Base-by-base conservation (phyloP, 192 early-diverging fungal genomes). In the Umbelopsis sp. region DNA sequence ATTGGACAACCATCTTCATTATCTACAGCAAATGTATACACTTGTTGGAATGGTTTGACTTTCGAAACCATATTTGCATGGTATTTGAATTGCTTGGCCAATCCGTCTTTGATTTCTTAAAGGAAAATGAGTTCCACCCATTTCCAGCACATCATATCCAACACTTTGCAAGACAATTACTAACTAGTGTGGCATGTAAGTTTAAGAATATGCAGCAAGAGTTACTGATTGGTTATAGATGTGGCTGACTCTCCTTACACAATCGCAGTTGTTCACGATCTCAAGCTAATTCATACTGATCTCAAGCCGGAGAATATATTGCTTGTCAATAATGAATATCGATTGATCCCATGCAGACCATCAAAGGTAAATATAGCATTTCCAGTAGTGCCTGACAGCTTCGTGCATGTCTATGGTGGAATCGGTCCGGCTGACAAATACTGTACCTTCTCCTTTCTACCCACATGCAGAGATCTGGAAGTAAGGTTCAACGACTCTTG, bases 301-400 rank as follows among this genome's bases (percentile, higher is more conserved):
- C 81, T 99, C 52, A 99, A 99, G 77, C 97, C 97, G 3, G 96
- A 97, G 71, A 97, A 97, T 77, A 95, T 97, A 72, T 70, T 97
- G 71, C 83, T 94, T n/a, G 87, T 85, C 25, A 88, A 84, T 70
- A 86, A 84, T 67, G 79, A 77, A 20, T 91, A 78, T 73, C 81
- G 82, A 66, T 72, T 79, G 41, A 80, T 85, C 45, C 82, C 87
- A 14, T 91, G 74, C 29, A 80, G 75, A 73, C 81, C 76, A 70
- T 56, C 71, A 45, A 72, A 43, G 32, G 43, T 43, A 65, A 38
- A 21, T 22, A 17, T 12, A 73, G 49, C 32, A n/a, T 17, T 17
- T 49, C 1, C 0, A 1, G 12, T 11, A 41, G 12, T 11, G 38
- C 7, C 38, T 11, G 38, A 41, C 38, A 41, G 12, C 38, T 11